These are phyloP conservation scores for Nothophytophthora sp. DNA, from an alignment of 352 stramenopile species.

Conservation along the genomic window DNA sequence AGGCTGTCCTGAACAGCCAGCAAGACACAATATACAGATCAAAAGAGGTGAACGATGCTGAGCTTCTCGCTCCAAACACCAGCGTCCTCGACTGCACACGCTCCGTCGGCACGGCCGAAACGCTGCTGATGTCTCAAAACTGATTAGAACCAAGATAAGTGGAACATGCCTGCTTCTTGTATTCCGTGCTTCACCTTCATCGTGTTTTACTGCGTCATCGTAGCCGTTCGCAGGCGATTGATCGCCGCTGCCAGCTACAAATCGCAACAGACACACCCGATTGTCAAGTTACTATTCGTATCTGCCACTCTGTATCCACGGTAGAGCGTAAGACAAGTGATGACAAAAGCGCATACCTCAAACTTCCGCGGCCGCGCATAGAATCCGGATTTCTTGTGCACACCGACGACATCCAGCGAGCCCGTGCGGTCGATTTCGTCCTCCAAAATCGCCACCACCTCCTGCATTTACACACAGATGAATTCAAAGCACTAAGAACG, in stretches of 20 bases:
- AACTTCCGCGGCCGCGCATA: slow-evolving; percentile 81
- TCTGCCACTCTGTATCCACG: too few species aligned
- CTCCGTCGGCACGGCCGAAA: not conserved
- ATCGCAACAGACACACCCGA: slow-evolving; percentile 6
- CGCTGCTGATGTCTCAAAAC: not conserved
- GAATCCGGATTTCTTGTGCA: slow-evolving; percentile 66
- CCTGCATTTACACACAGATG: slow-evolving; percentile 27
- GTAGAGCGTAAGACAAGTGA: not conserved
- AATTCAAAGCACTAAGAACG: not conserved
- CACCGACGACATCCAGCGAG: slow-evolving; percentile 63
- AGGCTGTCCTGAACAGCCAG: not conserved
- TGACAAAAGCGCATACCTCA: slow-evolving; percentile 43
- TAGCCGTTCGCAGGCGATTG: slow-evolving; percentile 81
- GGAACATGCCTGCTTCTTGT: not conserved
- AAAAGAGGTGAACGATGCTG: not conserved
- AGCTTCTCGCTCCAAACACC: slow-evolving; percentile 13
- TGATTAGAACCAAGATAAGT: not conserved
- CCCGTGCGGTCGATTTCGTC: slow-evolving; percentile 58
- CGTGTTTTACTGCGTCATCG: slow-evolving; percentile 58
- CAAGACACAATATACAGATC: not conserved
- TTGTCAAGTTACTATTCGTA: not conserved
- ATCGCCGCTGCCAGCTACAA: slow-evolving; percentile 84
- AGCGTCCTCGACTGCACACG: slow-evolving; percentile 16
- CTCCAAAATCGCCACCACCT: slow-evolving; percentile 70
- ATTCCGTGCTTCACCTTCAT: not conserved